Evolutionary conservation across 371 early-diverging fungal genomes (phyloP), one percentile per base, ranked within the genome.

Genomic region (Mortierella sp.): DNA sequence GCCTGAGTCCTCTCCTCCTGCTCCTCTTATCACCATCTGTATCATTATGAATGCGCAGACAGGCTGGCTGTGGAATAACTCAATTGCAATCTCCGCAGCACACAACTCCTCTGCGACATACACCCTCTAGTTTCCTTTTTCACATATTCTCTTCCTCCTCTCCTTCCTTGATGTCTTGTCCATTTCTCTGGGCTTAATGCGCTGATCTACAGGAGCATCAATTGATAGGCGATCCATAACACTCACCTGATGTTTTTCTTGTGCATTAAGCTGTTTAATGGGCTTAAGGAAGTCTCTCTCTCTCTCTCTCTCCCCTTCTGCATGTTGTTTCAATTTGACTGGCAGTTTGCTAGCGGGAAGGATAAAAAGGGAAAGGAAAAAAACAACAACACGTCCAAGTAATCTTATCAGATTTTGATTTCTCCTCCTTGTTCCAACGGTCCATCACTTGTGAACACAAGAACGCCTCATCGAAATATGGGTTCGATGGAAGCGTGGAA

Each of bases 361-460:
- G 63, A 63, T 63, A 63, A 63, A 63, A 35, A 35, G 21, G 63
- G 63, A 21, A 63, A 63, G 32, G 32, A 60, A 32, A 60, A n/a
- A 35, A 58, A 58, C 10, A 58, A 58, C 18, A 56, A 56, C 7
- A 3, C 14, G 27, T n/a, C 63, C 63, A 29, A 18, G 16, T 21
- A 16, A 63, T 63, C 63, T 63, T 63, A 63, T 63, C 63, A 14
- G 63, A 63, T 63, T 63, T 58, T 58, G 8, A 27, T 55, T n/a
- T n/a, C 6, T 55, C 49, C 18, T 18, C 18, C 18, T 11, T 49
- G 51, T 16, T 21, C 18, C 21, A 18, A 51, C 4, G 5, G 51
- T 51, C 18, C 16, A 18, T 4, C 51, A 18, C 14, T 51, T 21
- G 51, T 16, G 51, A 51, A 21, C 51, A 51, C 51, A 51, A 51